Percentiles rank a stretch among this genome's conserved stretches.
These are phyloP conservation scores for Pyrrhoderma lamaoense DNA, from an alignment of 1,284 basidiomycete species.

Conservation along the genomic window DNA sequence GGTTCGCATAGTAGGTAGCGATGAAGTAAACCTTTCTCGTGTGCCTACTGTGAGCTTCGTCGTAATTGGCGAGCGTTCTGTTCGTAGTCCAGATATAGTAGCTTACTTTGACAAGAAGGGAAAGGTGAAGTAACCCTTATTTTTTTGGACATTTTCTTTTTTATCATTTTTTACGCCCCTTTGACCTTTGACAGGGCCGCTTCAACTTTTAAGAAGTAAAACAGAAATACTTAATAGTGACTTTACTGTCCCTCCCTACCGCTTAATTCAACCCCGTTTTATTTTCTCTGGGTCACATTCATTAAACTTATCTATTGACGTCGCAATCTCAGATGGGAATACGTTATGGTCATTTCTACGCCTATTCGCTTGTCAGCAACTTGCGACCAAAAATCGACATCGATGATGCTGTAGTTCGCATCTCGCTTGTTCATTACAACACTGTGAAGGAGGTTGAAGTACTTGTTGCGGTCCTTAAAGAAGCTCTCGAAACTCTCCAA, in stretches of 20 bases:
- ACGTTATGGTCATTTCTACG: conserved; percentile 75
- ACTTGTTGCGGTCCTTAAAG: conserved; percentile 49
- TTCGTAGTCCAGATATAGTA: conserved; percentile 60
- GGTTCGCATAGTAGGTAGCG: conserved; percentile 60
- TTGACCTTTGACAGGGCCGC: no score
- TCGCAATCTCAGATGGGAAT: conserved; percentile 76
- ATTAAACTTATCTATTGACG: background rate
- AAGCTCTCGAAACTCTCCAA: conserved; percentile 21
- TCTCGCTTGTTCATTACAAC: conserved; percentile 79
- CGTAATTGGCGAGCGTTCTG: conserved; percentile 44
- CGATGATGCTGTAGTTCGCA: conserved; percentile 63
- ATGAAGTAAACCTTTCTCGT: conserved; percentile 35
- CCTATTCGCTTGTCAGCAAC: conserved; percentile 53
- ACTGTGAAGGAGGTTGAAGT: conserved; percentile 59
- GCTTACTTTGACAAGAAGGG: conserved; percentile 51
- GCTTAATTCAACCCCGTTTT: background rate
- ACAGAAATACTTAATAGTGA: no score
- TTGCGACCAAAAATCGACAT: conserved; percentile 49
- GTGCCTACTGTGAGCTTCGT: conserved; percentile 72
- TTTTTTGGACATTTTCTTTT: background rate
- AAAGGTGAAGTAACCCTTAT: conserved; percentile 39
- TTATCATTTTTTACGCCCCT: background rate
- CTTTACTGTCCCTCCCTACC: no score
- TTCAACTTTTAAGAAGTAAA: no score
- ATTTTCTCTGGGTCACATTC: background rate